Evolutionary conservation across 176 grass and related monocot genomes (phyloP).

Genomic region (Poa pratensis): DNA sequence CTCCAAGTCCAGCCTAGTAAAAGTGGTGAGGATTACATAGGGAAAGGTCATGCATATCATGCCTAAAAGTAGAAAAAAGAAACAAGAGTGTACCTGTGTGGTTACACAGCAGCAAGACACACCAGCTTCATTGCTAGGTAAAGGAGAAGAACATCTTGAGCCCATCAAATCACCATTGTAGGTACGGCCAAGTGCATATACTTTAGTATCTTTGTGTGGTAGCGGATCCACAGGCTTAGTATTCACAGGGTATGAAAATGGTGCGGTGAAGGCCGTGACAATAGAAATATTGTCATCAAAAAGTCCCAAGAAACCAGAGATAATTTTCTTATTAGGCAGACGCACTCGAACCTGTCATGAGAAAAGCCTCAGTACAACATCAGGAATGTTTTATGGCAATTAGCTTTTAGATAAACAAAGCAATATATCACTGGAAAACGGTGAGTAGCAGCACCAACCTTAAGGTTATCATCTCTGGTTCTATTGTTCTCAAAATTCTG

Average conservation of each 20-base stretch:
- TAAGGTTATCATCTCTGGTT: not conserved
- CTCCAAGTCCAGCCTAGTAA: not conserved
- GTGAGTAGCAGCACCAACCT: not conserved
- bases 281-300: not conserved
- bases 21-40: too few species aligned
- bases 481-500: not conserved
- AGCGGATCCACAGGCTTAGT: not conserved
- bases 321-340: not conserved
- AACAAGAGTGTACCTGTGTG: too few species aligned
- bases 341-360: not conserved
- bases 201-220: too few species aligned
- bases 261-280: not conserved
- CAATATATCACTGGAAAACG: too few species aligned
- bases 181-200: not conserved
- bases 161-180: not conserved
- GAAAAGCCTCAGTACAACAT: too few species aligned
- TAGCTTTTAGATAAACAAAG: too few species aligned
- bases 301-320: constrained; percentile 1
- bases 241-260: not conserved
- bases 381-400: too few species aligned
- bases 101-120: not conserved
- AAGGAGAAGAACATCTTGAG: not conserved
- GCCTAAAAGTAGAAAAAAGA: not conserved
- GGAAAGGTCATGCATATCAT: too few species aligned
- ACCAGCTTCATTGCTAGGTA: not conserved